Evolutionary conservation across 306 rosid species (phyloP).

Genomic region (Castanea crenata): DNA sequence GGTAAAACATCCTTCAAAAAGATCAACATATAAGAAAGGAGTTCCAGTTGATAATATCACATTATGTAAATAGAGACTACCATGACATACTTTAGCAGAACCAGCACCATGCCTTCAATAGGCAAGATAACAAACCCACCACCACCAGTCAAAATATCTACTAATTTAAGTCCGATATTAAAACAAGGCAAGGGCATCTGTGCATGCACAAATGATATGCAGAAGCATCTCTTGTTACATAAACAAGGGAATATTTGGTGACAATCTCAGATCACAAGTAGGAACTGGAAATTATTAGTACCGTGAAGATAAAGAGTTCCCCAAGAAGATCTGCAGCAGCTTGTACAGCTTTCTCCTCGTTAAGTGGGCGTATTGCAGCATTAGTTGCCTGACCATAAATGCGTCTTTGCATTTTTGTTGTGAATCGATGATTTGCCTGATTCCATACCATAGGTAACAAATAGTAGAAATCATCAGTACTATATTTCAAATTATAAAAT

Average conservation of each 20-base stretch:
- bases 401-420: slow-evolving; percentile 67
- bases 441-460: slow-evolving; percentile 3
- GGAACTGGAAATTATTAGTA: slow-evolving; percentile 18
- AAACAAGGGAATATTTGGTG: not conserved
- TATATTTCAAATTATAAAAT: not conserved
- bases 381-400: slow-evolving; percentile 70
- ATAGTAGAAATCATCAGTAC: not conserved
- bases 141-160: too few relatives aligned
- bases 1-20: not conserved
- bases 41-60: not conserved
- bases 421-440: slow-evolving; percentile 66
- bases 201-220: not conserved
- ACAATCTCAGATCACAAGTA: not conserved
- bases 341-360: slow-evolving; percentile 84
- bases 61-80: not conserved
- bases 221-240: not conserved
- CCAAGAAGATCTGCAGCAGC: slow-evolving; percentile 83
- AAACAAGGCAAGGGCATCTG: too few relatives aligned
- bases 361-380: slow-evolving; percentile 63
- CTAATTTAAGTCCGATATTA: too few relatives aligned
- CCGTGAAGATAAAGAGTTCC: slow-evolving; percentile 73
- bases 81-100: not conserved
- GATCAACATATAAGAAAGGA: not conserved
- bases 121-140: not conserved
- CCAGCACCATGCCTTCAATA: not conserved